These are phyloP conservation scores for Botrytis fabae DNA, from an alignment of 2,329 filamentous ascomycete species.

Conservation along the genomic window DNA sequence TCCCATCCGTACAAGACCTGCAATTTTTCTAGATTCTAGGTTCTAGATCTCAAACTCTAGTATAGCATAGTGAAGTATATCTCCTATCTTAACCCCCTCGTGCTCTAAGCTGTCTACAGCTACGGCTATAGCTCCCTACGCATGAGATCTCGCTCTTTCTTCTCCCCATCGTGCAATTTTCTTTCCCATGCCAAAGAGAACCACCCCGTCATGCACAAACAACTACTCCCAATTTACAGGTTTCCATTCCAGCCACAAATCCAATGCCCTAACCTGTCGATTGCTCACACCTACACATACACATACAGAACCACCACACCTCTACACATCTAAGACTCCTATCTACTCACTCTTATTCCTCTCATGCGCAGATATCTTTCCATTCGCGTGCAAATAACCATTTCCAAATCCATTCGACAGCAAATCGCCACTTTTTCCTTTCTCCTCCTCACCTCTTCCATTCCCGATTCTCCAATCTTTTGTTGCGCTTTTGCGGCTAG, in stretches of 20 bases:
- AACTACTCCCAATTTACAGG: not conserved
- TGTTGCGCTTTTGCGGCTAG: not conserved
- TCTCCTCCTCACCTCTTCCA: not conserved
- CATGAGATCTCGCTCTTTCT: no score
- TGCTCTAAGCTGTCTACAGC: no score
- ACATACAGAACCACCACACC: no score
- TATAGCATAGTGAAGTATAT: no score
- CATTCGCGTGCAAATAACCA: constrained; percentile 15
- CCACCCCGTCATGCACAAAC: not conserved
- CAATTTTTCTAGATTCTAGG: no score
- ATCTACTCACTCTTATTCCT: not conserved
- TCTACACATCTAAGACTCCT: not conserved
- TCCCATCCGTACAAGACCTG: no score
- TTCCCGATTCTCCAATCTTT: not conserved
- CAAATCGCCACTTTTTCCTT: not conserved
- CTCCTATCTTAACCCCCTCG: no score
- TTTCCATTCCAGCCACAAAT: not conserved
- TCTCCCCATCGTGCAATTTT: not conserved
- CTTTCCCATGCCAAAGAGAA: not conserved
- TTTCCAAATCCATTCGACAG: constrained; percentile 19
- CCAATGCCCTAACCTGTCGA: not conserved
- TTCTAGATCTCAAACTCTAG: no score
- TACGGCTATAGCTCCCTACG: no score
- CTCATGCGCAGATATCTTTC: constrained; percentile 11
- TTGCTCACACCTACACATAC: not conserved